Evolutionary conservation across 2,329 filamentous ascomycete genomes (phyloP).

Genomic region (Lachnellula occidentalis): DNA sequence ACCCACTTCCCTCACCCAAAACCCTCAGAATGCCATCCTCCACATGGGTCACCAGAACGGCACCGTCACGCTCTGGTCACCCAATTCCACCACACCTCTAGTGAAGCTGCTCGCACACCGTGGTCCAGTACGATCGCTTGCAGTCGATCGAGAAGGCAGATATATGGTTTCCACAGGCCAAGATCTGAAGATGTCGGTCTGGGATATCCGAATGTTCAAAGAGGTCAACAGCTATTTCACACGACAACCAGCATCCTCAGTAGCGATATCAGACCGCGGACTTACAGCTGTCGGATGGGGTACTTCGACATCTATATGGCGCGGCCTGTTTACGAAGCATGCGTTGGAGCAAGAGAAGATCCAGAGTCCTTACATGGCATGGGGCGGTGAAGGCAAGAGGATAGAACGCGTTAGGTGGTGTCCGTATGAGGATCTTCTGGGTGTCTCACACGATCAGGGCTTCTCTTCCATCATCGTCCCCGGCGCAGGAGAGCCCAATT

Average conservation of each 20-base stretch:
- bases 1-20: conserved; percentile 78
- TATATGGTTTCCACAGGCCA: conserved; percentile 96
- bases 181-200: conserved; percentile 86
- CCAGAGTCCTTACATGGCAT: conserved; percentile 85
- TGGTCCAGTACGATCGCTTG: conserved; percentile 80
- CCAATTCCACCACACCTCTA: conserved; percentile 77
- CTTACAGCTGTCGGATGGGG: conserved; percentile 89
- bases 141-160: conserved; percentile 80
- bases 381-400: conserved; percentile 78
- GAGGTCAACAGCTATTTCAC: conserved; percentile 88
- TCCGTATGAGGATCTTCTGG: conserved; percentile 89
- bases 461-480: conserved; percentile 89
- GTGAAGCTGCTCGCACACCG: conserved; percentile 88
- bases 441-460: conserved; percentile 75
- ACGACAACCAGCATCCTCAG: conserved; percentile 71
- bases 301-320: conserved; percentile 85
- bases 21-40: conserved; percentile 85
- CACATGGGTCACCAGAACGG: conserved; percentile 95
- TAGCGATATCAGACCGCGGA: conserved; percentile 84
- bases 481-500: conserved; percentile 95
- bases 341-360: conserved; percentile 69
- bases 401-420: conserved; percentile 87
- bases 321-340: conserved; percentile 76
- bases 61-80: conserved; percentile 91
- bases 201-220: conserved; percentile 92